These are phyloP conservation scores for Leccinum variabile DNA, from an alignment of 1,284 basidiomycete species.

Conservation along the genomic window DNA sequence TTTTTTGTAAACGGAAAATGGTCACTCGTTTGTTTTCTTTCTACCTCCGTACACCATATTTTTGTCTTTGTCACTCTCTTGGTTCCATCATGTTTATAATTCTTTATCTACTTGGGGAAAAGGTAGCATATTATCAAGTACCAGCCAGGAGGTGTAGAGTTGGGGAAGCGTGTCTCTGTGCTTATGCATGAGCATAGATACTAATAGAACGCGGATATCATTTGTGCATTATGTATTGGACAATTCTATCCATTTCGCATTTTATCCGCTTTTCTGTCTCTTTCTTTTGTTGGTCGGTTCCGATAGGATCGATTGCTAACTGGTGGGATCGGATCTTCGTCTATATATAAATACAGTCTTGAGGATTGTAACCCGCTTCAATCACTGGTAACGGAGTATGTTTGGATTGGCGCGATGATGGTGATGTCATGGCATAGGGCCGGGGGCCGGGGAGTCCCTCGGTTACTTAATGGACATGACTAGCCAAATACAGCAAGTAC, in stretches of 20 bases:
- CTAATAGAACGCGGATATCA: not conserved
- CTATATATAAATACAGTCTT: not conserved
- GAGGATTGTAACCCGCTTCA: not conserved
- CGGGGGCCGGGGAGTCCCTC: too few relatives aligned
- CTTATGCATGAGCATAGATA: not conserved
- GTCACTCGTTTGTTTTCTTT: not conserved
- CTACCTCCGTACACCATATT: not conserved
- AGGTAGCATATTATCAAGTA: not conserved
- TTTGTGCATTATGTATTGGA: not conserved
- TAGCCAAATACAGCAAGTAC: not conserved
- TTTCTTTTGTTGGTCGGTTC: not conserved
- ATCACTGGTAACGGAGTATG: not conserved
- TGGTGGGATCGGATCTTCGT: not conserved
- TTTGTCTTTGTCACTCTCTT: not conserved
- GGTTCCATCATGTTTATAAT: not conserved
- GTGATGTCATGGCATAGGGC: not conserved
- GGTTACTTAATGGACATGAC: not conserved
- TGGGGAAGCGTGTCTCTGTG: not conserved
- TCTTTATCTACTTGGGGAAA: not conserved
- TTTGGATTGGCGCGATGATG: not conserved
- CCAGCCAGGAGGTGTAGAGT: not conserved
- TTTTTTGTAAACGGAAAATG: not conserved
- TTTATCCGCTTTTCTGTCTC: too few relatives aligned
- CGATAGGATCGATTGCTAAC: not conserved
- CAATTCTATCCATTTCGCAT: not conserved